Conservation (phyloP, 305 asterid species). For the Solanum hybrid region DNA sequence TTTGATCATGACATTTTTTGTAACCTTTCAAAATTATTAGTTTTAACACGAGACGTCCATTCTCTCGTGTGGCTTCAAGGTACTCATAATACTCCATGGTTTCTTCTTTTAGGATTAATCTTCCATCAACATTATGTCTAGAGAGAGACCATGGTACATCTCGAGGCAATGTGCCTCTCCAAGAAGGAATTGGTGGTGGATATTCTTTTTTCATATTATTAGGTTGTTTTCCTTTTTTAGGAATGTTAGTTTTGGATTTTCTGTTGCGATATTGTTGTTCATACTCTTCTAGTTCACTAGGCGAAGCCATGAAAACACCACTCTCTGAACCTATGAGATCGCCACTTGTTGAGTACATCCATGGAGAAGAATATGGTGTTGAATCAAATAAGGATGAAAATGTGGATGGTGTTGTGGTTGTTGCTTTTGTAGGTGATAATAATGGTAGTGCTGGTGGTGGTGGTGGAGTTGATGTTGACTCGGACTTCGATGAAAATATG, state of each 20-base stretch:
- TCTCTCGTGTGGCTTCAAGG: background rate
- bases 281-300: background rate
- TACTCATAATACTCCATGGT: background rate
- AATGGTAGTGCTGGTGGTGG: background rate
- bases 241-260: background rate
- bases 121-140: background rate
- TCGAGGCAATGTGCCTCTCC: background rate
- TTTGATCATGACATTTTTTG: background rate
- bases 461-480: background rate
- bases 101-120: background rate
- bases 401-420: background rate
- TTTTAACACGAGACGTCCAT: background rate
- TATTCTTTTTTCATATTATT: background rate
- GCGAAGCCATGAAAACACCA: background rate
- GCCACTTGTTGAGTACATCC: constrained; percentile 3
- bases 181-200: constrained; percentile 6
- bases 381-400: background rate
- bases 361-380: background rate
- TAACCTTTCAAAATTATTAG: background rate
- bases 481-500: background rate
- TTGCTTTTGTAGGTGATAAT: background rate
- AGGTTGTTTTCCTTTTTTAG: background rate
- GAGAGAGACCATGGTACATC: background rate
- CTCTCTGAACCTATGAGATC: constrained; percentile 9
- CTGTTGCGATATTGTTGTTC: background rate